phyloP scores from a whole-genome alignment of 768 basidiomycete species.

The Calvatia gigantea region DNA sequence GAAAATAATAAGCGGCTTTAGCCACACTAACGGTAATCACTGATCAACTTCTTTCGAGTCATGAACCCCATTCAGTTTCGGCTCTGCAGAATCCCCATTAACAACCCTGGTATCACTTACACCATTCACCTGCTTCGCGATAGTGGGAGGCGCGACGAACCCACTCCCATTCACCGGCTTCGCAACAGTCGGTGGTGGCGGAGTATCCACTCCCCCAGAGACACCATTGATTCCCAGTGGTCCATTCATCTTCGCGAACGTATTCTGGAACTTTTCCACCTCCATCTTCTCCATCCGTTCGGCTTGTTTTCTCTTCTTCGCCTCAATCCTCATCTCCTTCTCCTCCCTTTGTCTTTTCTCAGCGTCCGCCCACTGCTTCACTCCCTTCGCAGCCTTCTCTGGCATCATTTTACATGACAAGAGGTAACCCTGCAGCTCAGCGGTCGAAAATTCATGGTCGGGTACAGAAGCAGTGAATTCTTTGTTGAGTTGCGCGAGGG shows the following conservation, averaged over 20 bases:
- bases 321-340: slow-evolving; percentile 31
- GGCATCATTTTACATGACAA: slow-evolving; percentile 41
- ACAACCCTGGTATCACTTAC: neutral
- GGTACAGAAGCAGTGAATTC: slow-evolving; percentile 43
- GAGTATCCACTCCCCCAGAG: neutral
- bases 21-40: neutral
- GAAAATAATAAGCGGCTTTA: neutral
- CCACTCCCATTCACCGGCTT: neutral
- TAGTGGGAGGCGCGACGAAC: neutral
- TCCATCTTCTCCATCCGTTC: slow-evolving; percentile 24
- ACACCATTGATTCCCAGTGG: too few species aligned
- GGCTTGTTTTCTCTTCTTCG: slow-evolving; percentile 21
- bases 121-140: neutral
- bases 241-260: slow-evolving; percentile 20
- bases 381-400: slow-evolving; percentile 26
- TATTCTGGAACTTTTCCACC: slow-evolving; percentile 21
- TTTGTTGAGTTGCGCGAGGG: slow-evolving; percentile 30
- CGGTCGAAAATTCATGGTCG: slow-evolving; percentile 47
- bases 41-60: neutral
- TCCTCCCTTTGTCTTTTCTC: slow-evolving; percentile 30
- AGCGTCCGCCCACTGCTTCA: slow-evolving; percentile 39
- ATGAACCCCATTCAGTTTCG: neutral
- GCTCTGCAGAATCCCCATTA: neutral
- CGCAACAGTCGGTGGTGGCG: neutral
- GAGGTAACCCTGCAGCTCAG: slow-evolving; percentile 60